Conservation (phyloP, 2,329 filamentous ascomycete genomes). For the Neofusicoccum parvum region DNA sequence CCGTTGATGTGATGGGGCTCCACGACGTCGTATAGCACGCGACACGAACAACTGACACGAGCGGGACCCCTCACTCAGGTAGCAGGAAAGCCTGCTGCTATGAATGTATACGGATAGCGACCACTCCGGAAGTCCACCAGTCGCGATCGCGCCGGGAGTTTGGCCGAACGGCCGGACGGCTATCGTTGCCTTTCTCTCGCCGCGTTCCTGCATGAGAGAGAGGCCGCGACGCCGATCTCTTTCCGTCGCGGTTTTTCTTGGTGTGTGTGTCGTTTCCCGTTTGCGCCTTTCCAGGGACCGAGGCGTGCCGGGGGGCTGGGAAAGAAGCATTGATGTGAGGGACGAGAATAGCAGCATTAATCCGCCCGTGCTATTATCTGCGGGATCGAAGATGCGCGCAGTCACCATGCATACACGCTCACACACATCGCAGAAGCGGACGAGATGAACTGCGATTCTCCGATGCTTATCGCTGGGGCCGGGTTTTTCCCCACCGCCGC, state of each 20-base stretch:
- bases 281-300: not conserved
- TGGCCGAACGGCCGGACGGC: not conserved
- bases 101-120: too few relatives aligned
- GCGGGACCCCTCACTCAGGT: too few relatives aligned
- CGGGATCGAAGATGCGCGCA: not conserved
- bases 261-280: not conserved
- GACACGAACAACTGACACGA: too few relatives aligned
- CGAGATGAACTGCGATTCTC: not conserved
- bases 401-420: too few relatives aligned
- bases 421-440: not conserved
- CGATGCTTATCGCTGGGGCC: not conserved
- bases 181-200: not conserved
- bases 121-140: not conserved
- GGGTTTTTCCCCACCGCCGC: not conserved
- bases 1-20: too few relatives aligned
- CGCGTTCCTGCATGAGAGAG: not conserved
- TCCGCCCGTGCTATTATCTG: not conserved
- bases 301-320: not conserved
- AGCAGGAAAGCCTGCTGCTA: too few relatives aligned
- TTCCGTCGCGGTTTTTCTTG: not conserved
- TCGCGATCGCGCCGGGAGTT: not conserved
- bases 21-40: too few relatives aligned
- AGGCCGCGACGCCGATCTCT: not conserved
- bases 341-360: slow-evolving; percentile 6
- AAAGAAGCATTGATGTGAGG: not conserved